A percentile compares a stretch with the other conserved stretches of the same genome.
phyloP scores from a whole-genome alignment of 2,329 filamentous ascomycete species.

The Malbranchea cinnamomea region DNA sequence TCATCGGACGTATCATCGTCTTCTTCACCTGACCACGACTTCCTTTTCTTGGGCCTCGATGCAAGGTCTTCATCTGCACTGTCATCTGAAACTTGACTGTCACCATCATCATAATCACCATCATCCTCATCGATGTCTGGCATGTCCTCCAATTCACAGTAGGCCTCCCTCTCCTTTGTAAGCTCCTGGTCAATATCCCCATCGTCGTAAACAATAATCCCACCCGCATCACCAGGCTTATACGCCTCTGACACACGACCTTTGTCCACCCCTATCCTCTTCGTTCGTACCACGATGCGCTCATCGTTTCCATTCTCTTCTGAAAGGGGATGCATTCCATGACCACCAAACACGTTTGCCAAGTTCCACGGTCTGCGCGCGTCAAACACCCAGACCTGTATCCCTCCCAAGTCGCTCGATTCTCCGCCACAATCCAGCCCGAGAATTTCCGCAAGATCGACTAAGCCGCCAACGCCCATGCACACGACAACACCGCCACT shows the following conservation, averaged over 20 bases:
- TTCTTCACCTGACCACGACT: constrained; percentile 59
- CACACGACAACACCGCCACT: constrained; percentile 82
- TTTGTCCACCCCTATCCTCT: constrained; percentile 51
- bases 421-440: constrained; percentile 57
- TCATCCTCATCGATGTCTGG: constrained; percentile 70
- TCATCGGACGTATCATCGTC: constrained; percentile 48
- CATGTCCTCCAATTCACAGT: constrained; percentile 77
- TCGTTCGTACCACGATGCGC: constrained; percentile 28
- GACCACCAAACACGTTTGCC: constrained; percentile 75
- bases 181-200: constrained; percentile 86
- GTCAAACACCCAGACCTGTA: constrained; percentile 92
- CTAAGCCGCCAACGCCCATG: constrained; percentile 79
- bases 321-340: constrained; percentile 40
- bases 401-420: constrained; percentile 53
- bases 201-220: constrained; percentile 89
- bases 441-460: constrained; percentile 69
- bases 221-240: constrained; percentile 63
- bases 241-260: constrained; percentile 61
- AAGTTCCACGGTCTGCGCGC: constrained; percentile 88
- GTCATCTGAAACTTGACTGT: constrained; percentile 43
- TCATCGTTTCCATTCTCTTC: constrained; percentile 31
- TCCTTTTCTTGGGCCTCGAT: constrained; percentile 48
- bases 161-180: constrained; percentile 59
- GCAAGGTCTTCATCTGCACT: constrained; percentile 36
- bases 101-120: constrained; percentile 43